These are phyloP conservation scores for Hymenoscyphus fructigenus DNA, from an alignment of 2,329 filamentous ascomycete genomes.

Conservation along the genomic window DNA sequence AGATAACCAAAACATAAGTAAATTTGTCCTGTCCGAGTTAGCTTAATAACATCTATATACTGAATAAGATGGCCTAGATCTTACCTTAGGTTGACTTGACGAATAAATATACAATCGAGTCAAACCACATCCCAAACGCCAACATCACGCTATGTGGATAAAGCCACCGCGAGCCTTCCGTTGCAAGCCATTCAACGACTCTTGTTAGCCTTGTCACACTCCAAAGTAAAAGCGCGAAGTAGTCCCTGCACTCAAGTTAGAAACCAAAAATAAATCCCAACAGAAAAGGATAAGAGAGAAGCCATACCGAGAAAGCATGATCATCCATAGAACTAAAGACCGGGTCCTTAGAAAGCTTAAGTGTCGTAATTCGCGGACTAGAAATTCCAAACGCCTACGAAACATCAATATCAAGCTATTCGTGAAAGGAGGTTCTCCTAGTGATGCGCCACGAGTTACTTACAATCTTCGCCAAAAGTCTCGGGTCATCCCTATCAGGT, in stretches of 20 bases:
- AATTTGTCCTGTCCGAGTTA: no score
- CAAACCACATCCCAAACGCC: neutral
- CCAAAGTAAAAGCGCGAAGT: neutral
- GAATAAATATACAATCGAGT: no score
- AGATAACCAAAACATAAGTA: no score
- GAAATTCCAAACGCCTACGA: slow-evolving; percentile 55
- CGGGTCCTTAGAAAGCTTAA: slow-evolving; percentile 46
- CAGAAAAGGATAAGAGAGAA: neutral
- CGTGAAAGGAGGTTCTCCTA: neutral
- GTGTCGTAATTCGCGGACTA: slow-evolving; percentile 51
- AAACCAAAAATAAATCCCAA: neutral
- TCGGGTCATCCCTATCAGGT: slow-evolving; percentile 53
- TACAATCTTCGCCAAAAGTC: slow-evolving; percentile 56
- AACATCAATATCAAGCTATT: neutral
- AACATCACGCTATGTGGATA: neutral
- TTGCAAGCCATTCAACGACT: neutral
- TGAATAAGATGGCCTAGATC: no score
- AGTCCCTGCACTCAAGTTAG: neutral
- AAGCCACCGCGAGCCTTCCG: neutral
- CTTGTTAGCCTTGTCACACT: neutral
- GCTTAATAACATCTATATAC: no score
- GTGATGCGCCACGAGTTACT: neutral
- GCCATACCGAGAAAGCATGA: slow-evolving; percentile 51
- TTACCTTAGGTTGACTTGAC: no score
- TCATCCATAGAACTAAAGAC: slow-evolving; percentile 55